These are phyloP conservation scores for Hyphopichia wangnamkhiaoensis DNA, from an alignment of 1,139 yeast genomes.

Conservation along the genomic window DNA sequence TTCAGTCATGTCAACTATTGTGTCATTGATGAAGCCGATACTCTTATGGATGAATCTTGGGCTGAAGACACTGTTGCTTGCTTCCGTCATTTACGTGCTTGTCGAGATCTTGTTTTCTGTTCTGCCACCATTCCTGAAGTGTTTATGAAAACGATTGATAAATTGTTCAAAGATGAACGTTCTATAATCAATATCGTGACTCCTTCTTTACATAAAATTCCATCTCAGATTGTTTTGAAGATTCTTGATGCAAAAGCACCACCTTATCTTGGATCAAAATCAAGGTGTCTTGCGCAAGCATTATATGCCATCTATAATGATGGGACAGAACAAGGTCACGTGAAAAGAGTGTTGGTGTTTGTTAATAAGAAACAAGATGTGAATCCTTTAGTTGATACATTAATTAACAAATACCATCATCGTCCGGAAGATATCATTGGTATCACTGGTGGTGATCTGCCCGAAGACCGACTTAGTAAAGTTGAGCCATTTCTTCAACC, in stretches of 20 bases:
- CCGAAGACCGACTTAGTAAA: slow-evolving; percentile 56
- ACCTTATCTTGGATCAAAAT: slow-evolving; percentile 82
- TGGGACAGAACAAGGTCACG: slow-evolving; percentile 74
- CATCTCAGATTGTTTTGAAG: slow-evolving; percentile 69
- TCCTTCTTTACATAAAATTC: slow-evolving; percentile 80
- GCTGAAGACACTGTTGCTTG: slow-evolving; percentile 63
- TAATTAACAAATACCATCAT: slow-evolving; percentile 58
- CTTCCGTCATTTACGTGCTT: slow-evolving; percentile 52
- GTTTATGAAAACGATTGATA: slow-evolving; percentile 63
- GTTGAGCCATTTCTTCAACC: slow-evolving; percentile 65
- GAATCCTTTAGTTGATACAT: slow-evolving; percentile 52
- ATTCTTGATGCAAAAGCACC: slow-evolving; percentile 72
- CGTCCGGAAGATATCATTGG: slow-evolving; percentile 48
- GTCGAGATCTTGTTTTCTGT: slow-evolving; percentile 70
- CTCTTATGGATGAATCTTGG: slow-evolving; percentile 85
- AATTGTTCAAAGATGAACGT: slow-evolving; percentile 61
- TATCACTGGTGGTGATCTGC: slow-evolving; percentile 63
- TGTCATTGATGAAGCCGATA: slow-evolving; percentile 95
- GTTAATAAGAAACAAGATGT: slow-evolving; percentile 77
- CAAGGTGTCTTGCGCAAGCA: slow-evolving; percentile 84
- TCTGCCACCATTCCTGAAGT: slow-evolving; percentile 89
- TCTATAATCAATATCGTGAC: slow-evolving; percentile 65
- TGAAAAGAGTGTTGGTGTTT: slow-evolving; percentile 83
- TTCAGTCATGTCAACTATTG: slow-evolving; percentile 54
- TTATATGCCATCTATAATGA: slow-evolving; percentile 83